A percentile compares a stretch with the other conserved stretches of the same genome.
These are phyloP conservation scores for Scolecobasidium constrictum DNA, from an alignment of 2,329 filamentous ascomycete genomes.

Conservation along the genomic window DNA sequence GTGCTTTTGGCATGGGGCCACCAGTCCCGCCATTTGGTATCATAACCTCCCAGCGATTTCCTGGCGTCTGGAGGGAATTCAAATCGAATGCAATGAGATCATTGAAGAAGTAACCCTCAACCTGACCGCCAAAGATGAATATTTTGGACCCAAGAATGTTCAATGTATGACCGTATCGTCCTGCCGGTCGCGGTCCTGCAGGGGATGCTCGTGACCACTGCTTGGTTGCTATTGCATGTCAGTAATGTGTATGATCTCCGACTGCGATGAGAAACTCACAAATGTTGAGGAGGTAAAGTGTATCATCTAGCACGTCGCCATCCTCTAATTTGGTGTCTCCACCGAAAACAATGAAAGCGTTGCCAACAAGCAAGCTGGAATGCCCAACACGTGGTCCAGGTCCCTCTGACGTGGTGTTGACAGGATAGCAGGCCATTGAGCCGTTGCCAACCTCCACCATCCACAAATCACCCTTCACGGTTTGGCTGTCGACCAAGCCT, in stretches of 20 bases:
- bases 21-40: slow-evolving; percentile 58
- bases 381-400: slow-evolving; percentile 93
- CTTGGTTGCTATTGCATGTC: slow-evolving; percentile 60
- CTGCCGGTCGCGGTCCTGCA: slow-evolving; percentile 72
- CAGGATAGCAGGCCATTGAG: slow-evolving; percentile 80
- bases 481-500: slow-evolving; percentile 85
- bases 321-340: slow-evolving; percentile 98
- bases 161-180: slow-evolving; percentile 89
- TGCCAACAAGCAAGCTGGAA: slow-evolving; percentile 85
- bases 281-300: slow-evolving; percentile 90
- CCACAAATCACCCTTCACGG: slow-evolving; percentile 95
- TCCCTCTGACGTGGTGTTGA: slow-evolving; percentile 84
- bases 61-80: slow-evolving; percentile 82
- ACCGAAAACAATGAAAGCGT: slow-evolving; percentile 97
- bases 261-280: slow-evolving; percentile 50
- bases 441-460: slow-evolving; percentile 81
- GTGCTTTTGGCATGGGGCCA: slow-evolving; percentile 67
- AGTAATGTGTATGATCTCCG: slow-evolving; percentile 13
- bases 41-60: slow-evolving; percentile 92
- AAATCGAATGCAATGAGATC: slow-evolving; percentile 91
- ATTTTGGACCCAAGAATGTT: slow-evolving; percentile 97
- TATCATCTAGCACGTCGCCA: slow-evolving; percentile 83
- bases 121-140: slow-evolving; percentile 94
- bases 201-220: slow-evolving; percentile 96
- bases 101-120: slow-evolving; percentile 97